Evolutionary conservation across 225 moss, liverwort and hornwort genomes (phyloP).

Genomic region (Polytrichum formosum): DNA sequence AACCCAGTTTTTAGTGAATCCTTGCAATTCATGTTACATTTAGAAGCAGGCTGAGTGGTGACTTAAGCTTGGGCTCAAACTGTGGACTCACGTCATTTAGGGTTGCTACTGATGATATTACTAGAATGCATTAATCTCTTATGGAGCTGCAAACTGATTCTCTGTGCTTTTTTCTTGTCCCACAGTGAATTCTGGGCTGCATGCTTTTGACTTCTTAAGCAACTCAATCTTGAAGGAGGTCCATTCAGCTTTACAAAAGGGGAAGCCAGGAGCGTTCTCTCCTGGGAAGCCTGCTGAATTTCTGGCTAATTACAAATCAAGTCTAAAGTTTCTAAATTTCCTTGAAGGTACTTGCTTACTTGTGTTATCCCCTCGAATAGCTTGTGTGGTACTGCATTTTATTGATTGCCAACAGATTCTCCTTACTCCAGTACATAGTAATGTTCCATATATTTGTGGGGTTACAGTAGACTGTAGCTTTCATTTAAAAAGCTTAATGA

Average conservation of each 20-base stretch:
- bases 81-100: too few relatives aligned
- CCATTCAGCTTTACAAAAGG: conserved; percentile 72
- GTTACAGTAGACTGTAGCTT: too few relatives aligned
- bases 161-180: conserved; percentile 4
- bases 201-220: conserved; percentile 81
- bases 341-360: conserved; percentile 59
- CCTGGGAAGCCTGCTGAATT: conserved; percentile 87
- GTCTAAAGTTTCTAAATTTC: conserved; percentile 70
- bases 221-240: conserved; percentile 90
- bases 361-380: too few relatives aligned
- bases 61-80: not conserved
- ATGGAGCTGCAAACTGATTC: not conserved
- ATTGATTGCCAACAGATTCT: too few relatives aligned
- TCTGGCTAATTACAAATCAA: conserved; percentile 82
- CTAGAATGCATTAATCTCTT: too few relatives aligned
- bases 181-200: conserved; percentile 79
- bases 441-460: too few relatives aligned
- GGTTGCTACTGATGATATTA: too few relatives aligned
- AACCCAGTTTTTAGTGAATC: too few relatives aligned
- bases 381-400: too few relatives aligned
- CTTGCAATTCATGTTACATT: too few relatives aligned
- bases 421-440: too few relatives aligned
- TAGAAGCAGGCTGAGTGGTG: too few relatives aligned
- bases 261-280: conserved; percentile 82
- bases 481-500: not conserved